Base-by-base conservation (phyloP, 768 basidiomycete species). In the Phanerochaete carnosa region DNA sequence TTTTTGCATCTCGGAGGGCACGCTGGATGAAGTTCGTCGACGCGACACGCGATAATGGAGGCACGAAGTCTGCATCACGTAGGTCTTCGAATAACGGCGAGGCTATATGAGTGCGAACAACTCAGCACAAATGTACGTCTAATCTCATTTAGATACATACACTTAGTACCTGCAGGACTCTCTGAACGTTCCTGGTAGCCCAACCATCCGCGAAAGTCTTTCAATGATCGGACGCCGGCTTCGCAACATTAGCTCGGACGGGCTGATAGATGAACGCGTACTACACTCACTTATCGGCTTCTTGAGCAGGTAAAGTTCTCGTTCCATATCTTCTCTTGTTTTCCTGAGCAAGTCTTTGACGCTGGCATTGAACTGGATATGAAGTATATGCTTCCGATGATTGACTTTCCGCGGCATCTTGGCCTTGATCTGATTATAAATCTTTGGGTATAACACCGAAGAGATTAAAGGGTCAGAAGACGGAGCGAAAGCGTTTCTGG, bases 1-100 rank as follows among this genome's bases (percentile, higher is more conserved):
- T 79, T 64, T 80, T 76, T 5, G 88, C 84, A 56, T 79, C 86
- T 53, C 81, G 76, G 30, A 91, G 70, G n/a, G 84, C 83, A 37
- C 83, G 82, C 63, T 81, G 77, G 57, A 92, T 70, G 22, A 12
- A 46, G 54, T n/a, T 29, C 23, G 45, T 23, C 22, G 56, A 32
- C 13, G 26, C n/a, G 28, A 84, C 83, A 29, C 79, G 76, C 28
- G 51, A 61, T 19, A 69, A 68, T 59, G 64, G 68, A 37, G 70
- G 57, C 12, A 53, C 47, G 51, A 63, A 64, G 55, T 69, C 72
- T 30, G 70, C 58, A 23, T 56, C 39, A 19, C 77, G 79, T 49
- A 85, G 64, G 62, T 86, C 79, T 29, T 74, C 73, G 62, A 86
- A 71, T 37, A 85, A 86, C 2, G 77, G 73, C 0, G 83, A 83